A percentile compares a stretch with the other conserved stretches of the same genome.
Evolutionary conservation across 1,284 basidiomycete genomes (phyloP).

Genomic region (Fistulinella staudtii): DNA sequence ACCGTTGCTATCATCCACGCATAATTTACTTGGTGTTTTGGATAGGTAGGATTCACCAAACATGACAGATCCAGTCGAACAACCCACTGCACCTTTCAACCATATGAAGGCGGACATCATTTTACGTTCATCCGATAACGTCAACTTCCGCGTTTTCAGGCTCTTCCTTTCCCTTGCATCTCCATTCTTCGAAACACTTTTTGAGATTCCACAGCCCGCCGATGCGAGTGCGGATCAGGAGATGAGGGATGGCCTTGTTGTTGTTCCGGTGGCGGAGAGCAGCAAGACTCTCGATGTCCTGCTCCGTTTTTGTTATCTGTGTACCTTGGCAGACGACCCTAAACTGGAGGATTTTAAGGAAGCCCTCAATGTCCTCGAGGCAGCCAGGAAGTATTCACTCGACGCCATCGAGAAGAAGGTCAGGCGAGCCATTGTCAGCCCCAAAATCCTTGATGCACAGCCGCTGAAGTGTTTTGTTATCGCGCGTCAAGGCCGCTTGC

Average conservation of each 20-base stretch:
- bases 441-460: slow-evolving; percentile 14
- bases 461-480: slow-evolving; percentile 15
- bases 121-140: slow-evolving; percentile 33
- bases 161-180: slow-evolving; percentile 34
- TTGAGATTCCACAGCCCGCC: slow-evolving; percentile 29
- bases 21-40: too few relatives aligned
- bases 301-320: slow-evolving; percentile 30
- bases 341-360: slow-evolving; percentile 12
- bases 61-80: slow-evolving; percentile 3
- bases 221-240: not conserved
- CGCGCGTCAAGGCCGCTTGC: slow-evolving; percentile 6
- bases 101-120: slow-evolving; percentile 30
- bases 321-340: slow-evolving; percentile 20
- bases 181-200: slow-evolving; percentile 37
- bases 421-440: slow-evolving; percentile 10
- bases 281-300: slow-evolving; percentile 24
- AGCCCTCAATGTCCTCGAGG: slow-evolving; percentile 15
- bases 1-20: too few relatives aligned
- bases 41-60: too few relatives aligned
- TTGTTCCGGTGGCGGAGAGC: slow-evolving; percentile 25
- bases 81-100: slow-evolving; percentile 15
- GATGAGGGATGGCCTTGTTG: slow-evolving; percentile 13
- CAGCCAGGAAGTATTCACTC: slow-evolving; percentile 18
- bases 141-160: slow-evolving; percentile 30
- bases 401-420: slow-evolving; percentile 16